These are phyloP conservation scores for Paracamarosporium sp. DNA, from an alignment of 2,329 filamentous ascomycete species.

Conservation along the genomic window DNA sequence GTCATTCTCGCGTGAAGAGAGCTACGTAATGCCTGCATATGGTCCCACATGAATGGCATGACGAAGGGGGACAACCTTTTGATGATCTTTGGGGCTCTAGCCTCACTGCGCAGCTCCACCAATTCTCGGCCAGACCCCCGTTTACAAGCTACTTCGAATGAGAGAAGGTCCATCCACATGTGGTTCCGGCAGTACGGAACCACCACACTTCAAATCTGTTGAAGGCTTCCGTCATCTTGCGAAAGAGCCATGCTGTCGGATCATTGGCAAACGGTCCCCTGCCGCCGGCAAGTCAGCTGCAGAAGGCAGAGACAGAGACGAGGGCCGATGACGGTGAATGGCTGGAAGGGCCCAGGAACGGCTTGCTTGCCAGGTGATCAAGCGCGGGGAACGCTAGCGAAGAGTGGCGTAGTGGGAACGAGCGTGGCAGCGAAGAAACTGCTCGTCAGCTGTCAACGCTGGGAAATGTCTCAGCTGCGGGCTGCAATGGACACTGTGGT, in stretches of 20 bases:
- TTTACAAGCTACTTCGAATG: neutral
- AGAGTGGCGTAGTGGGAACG: conserved; percentile 16
- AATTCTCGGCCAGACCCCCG: neutral
- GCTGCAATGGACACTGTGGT: neutral
- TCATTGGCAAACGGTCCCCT: neutral
- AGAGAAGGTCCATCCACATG: too few species aligned
- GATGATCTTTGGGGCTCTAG: conserved; percentile 5
- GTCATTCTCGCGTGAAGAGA: conserved; percentile 1
- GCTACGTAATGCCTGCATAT: neutral
- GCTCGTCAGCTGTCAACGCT: conserved; percentile 6
- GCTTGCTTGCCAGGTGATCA: conserved; percentile 22
- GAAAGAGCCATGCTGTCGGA: neutral
- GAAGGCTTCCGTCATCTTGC: neutral
- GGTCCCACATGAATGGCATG: neutral
- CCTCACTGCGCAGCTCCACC: neutral
- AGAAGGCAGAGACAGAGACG: conserved; percentile 1
- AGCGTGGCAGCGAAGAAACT: conserved; percentile 9
- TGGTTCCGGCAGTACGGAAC: neutral
- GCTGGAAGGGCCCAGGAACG: conserved; percentile 28
- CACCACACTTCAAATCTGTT: neutral
- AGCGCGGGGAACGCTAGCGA: conserved; percentile 33
- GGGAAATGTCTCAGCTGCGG: conserved; percentile 1
- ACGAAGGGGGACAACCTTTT: neutral
- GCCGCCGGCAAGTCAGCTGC: conserved; percentile 1
- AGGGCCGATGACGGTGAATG: conserved; percentile 19